Percentiles rank a stretch among this genome's conserved stretches.
phyloP scores from a whole-genome alignment of 176 grass and related monocot species.

The Saccharum spontaneum region DNA sequence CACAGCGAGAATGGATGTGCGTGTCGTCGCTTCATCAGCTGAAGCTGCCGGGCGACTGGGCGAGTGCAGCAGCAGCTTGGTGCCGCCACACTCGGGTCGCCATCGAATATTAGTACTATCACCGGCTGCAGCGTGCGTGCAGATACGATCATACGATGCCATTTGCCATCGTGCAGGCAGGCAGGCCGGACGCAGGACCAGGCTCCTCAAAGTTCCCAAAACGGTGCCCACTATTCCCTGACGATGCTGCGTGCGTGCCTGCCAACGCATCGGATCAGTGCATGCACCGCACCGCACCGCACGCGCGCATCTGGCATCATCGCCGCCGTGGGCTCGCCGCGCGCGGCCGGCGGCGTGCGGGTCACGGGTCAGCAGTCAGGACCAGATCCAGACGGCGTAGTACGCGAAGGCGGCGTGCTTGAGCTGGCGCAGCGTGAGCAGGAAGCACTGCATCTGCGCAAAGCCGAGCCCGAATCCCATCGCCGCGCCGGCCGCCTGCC shows the following conservation, averaged over 20 bases:
- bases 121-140: background rate
- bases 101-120: no score
- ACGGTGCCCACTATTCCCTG: background rate
- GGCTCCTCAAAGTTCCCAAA: background rate
- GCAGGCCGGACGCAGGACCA: background rate
- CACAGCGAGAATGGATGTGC: background rate
- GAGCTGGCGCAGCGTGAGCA: slow-evolving; percentile 39
- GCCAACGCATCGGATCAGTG: background rate
- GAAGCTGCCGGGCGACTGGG: background rate
- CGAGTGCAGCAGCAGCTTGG: background rate
- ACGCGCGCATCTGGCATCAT: background rate
- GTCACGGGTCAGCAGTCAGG: background rate
- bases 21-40: background rate
- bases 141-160: background rate
- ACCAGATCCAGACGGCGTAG: slow-evolving; percentile 40
- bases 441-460: slow-evolving; percentile 42
- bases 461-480: slow-evolving; percentile 13
- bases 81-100: background rate
- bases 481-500: background rate
- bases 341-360: background rate
- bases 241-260: background rate
- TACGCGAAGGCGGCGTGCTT: slow-evolving; percentile 27
- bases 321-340: background rate
- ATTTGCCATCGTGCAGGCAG: background rate
- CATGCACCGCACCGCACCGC: background rate